Base-by-base conservation (phyloP, 1,284 basidiomycete genomes). In the Ceraceosorus bombacis region DNA sequence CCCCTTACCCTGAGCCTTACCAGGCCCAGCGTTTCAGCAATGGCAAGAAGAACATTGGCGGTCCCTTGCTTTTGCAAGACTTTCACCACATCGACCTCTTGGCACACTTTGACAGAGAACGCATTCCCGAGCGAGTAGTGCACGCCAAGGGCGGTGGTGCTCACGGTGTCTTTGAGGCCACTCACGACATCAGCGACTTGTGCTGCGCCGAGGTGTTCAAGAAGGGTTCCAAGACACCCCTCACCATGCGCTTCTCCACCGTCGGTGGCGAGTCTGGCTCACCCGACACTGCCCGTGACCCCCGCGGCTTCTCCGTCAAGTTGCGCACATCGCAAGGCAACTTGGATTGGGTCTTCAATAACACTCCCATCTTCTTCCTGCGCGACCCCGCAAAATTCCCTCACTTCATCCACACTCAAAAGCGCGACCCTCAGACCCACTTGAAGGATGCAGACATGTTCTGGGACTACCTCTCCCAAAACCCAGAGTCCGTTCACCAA, bases 371-470 rank as follows among this genome's bases (percentile, higher is more conserved):
- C 60, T 72, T 73, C 64, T 73, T 73, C 58, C 53, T 65, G 15
- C 49, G 58, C 36, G 54, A 46, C 43, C 43, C 43, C 1, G 43
- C 43, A 2, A 53, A 55, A 48, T 83, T 83, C 75, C 81, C 82
- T 6, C 85, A 90, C 81, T 93, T 95, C 81, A 93, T 94, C 72
- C 91, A 94, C 82, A 91, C 90, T 41, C 89, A 92, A 80, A 94
- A 95, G 83, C 85, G 90, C 72, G 86, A 88, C 79, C 90, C 90
- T 17, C 88, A 90, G 78, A 90, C 89, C 8, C 88, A 92, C 78
- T 79, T 90, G 66, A 89, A 88, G 78, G 88, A 90, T 80, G 63
- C 70, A 58, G 78, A 80, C 66, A 71, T 64, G 66, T 81, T 81
- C 74, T 81, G 89, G 88, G 90, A 94, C 79, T 96, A 93, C 77